Conservation (phyloP, 192 early-diverging fungal species). For the Dimargaris cristalligena region DNA sequence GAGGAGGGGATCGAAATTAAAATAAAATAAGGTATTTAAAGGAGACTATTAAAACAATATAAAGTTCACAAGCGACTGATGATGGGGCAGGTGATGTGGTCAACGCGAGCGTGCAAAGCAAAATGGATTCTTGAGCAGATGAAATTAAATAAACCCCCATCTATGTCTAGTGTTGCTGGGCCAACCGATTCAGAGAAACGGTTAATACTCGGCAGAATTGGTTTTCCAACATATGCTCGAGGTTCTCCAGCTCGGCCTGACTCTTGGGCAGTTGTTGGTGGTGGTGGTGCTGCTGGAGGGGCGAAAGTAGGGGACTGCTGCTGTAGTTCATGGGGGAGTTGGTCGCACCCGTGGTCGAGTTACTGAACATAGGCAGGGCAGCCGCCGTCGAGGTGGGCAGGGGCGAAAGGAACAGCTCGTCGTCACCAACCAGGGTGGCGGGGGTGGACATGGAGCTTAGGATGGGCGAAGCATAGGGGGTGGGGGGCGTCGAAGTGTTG, state of each 20-base stretch:
- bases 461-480: neutral
- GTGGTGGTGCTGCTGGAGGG: no score
- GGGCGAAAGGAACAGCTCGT: neutral
- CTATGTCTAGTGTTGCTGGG: neutral
- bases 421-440: slow-evolving; percentile 1
- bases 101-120: neutral
- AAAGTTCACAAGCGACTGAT: neutral
- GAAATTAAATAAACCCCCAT: neutral
- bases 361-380: neutral
- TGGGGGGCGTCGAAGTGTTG: neutral
- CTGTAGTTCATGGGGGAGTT: neutral
- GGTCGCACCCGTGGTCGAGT: neutral
- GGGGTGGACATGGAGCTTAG: neutral
- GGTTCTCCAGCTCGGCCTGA: neutral
- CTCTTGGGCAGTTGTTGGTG: neutral
- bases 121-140: neutral
- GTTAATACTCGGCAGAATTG: neutral
- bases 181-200: neutral
- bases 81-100: neutral
- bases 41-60: neutral
- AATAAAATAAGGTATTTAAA: neutral
- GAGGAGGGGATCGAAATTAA: neutral
- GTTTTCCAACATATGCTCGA: neutral
- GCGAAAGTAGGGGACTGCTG: neutral
- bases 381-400: neutral